A percentile compares a stretch with the other conserved stretches of the same genome.
Conservation (phyloP, 2,329 filamentous ascomycete genomes). For the Bipolaris zeicola region DNA sequence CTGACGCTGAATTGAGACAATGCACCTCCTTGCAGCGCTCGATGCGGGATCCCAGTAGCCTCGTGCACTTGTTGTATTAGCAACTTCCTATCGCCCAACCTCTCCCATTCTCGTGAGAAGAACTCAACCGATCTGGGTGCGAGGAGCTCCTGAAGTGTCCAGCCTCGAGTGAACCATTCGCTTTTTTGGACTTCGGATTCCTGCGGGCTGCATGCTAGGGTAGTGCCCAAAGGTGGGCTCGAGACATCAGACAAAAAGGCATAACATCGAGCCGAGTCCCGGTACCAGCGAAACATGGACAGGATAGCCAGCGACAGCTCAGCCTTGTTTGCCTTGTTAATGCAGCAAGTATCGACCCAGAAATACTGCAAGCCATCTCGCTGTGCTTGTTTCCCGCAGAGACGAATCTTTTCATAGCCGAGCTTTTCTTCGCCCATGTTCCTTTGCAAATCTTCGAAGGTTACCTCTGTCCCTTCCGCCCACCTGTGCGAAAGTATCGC, state of each 20-base stretch:
- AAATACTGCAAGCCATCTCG: no score
- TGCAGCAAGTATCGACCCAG: no score
- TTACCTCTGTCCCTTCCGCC: conserved; percentile 34
- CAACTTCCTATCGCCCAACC: neutral
- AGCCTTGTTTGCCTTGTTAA: neutral
- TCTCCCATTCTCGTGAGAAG: neutral
- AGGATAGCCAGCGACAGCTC: neutral
- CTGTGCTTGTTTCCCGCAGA: no score
- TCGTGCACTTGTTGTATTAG: neutral
- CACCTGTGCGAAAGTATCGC: conserved; percentile 40
- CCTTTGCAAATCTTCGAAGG: conserved; percentile 22
- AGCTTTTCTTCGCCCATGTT: conserved; percentile 3
- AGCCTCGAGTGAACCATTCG: no score
- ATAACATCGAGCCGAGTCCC: neutral
- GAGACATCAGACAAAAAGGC: neutral
- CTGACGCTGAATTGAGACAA: neutral
- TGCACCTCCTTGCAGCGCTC: neutral
- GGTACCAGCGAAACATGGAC: conserved; percentile 3
- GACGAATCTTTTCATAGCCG: no score
- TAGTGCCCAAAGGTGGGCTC: neutral
- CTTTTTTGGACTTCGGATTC: neutral
- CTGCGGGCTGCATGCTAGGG: neutral
- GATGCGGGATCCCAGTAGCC: neutral
- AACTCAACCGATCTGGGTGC: neutral
- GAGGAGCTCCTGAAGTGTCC: neutral